A percentile compares a stretch with the other conserved stretches of the same genome.
Conservation (phyloP, 352 stramenopile genomes). For the Pythium volutum region DNA sequence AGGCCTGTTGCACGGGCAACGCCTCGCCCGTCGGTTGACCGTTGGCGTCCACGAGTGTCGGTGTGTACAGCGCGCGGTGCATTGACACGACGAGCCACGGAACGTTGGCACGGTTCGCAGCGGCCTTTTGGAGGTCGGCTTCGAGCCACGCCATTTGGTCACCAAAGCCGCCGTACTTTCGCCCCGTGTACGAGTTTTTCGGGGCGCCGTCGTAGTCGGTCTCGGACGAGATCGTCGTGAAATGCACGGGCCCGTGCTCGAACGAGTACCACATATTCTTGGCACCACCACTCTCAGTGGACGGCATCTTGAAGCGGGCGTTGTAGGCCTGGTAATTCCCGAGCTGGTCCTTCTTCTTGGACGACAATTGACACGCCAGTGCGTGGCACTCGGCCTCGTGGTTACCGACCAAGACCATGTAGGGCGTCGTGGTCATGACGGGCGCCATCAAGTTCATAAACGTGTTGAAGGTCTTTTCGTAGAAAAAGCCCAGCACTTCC, state of each 20-base stretch:
- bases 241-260: slow-evolving; percentile 79
- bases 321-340: slow-evolving; percentile 87
- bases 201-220: slow-evolving; percentile 44
- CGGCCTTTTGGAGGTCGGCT: slow-evolving; percentile 41
- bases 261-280: slow-evolving; percentile 91
- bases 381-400: slow-evolving; percentile 89
- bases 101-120: slow-evolving; percentile 38
- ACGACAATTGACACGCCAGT: slow-evolving; percentile 46
- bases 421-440: slow-evolving; percentile 70
- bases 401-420: slow-evolving; percentile 85
- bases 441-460: slow-evolving; percentile 71
- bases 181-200: slow-evolving; percentile 25
- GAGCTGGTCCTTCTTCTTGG: slow-evolving; percentile 45
- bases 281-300: slow-evolving; percentile 43
- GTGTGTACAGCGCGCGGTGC: slow-evolving; percentile 51
- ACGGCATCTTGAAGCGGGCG: slow-evolving; percentile 86
- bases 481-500: slow-evolving; percentile 67
- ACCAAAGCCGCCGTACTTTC: slow-evolving; percentile 28
- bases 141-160: slow-evolving; percentile 54
- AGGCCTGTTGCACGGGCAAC: slow-evolving; percentile 37
- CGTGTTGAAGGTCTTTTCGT: slow-evolving; percentile 85
- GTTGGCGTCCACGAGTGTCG: slow-evolving; percentile 38
- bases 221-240: slow-evolving; percentile 82
- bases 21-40: slow-evolving; percentile 32
- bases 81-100: slow-evolving; percentile 56